Conservation (phyloP, 2,329 filamentous ascomycete genomes). For the Penicillium sp. region DNA sequence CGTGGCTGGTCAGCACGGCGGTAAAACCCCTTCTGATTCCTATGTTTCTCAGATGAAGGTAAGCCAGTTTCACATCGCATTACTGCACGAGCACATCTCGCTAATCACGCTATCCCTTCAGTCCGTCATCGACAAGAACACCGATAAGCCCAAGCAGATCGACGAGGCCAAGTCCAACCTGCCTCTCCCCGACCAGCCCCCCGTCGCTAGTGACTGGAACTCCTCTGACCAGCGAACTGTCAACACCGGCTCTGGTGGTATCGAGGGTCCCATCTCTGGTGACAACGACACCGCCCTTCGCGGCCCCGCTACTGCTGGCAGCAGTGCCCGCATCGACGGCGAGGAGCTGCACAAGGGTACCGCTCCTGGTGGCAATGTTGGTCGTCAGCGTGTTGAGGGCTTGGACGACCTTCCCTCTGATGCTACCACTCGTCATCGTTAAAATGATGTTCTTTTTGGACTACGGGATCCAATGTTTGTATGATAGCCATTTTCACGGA, state of each 20-base stretch:
- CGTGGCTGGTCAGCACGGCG: conserved; percentile 41
- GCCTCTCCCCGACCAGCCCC: conserved; percentile 76
- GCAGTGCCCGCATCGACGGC: conserved; percentile 51
- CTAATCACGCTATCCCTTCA: conserved; percentile 13
- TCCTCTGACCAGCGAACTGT: conserved; percentile 68
- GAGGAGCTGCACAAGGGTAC: conserved; percentile 58
- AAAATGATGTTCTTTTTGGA: conserved; percentile 36
- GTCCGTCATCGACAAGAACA: conserved; percentile 44
- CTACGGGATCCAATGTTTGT: conserved; percentile 16
- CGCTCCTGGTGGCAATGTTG: conserved; percentile 51
- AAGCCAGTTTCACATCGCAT: conserved; percentile 2
- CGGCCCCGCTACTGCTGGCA: conserved; percentile 61
- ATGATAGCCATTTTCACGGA: conserved; percentile 21
- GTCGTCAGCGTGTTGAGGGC: conserved; percentile 63
- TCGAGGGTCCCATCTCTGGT: conserved; percentile 55
- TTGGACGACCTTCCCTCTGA: conserved; percentile 61
- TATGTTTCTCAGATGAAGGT: conserved; percentile 52
- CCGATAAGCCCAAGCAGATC: conserved; percentile 64
- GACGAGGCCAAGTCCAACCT: conserved; percentile 70
- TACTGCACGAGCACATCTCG: background rate
- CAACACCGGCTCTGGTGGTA: conserved; percentile 67
- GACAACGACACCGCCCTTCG: conserved; percentile 55
- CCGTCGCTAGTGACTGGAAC: conserved; percentile 75
- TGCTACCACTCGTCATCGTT: conserved; percentile 55
- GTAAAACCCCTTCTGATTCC: conserved; percentile 47